A percentile compares a stretch with the other conserved stretches of the same genome.
phyloP scores from a whole-genome alignment of 23 red algal genomes.

The Gracilaria gracilis region DNA sequence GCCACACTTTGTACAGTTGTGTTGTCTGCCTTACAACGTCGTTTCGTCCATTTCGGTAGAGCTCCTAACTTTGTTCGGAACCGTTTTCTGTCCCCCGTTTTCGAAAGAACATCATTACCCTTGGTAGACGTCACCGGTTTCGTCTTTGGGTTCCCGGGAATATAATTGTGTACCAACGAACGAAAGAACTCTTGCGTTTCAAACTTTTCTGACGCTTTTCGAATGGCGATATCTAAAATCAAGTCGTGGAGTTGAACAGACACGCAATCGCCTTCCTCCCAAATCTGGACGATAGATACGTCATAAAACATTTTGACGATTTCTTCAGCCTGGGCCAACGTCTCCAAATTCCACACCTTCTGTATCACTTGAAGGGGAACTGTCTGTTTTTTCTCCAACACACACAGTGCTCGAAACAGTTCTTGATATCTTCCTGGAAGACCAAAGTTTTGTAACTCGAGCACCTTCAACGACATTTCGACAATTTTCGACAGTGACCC shows the following conservation, averaged over 20 bases:
- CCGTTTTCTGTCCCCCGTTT: not conserved
- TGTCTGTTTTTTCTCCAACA: constrained; percentile 12
- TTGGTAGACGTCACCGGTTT: too few species aligned
- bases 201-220: not conserved
- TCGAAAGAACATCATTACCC: constrained; percentile 8
- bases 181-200: not conserved
- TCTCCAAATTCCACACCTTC: constrained; percentile 1
- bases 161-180: not conserved
- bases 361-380: constrained; percentile 4
- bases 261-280: not conserved
- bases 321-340: not conserved
- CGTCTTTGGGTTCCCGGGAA: not conserved
- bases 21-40: not conserved
- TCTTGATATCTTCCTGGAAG: not conserved
- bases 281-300: not conserved
- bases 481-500: not conserved
- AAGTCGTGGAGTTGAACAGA: constrained; percentile 7
- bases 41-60: not conserved
- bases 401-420: not conserved
- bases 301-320: not conserved
- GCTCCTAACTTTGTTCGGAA: not conserved
- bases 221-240: constrained; percentile 9
- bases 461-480: not conserved
- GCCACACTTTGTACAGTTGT: not conserved
- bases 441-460: not conserved